A percentile compares a stretch with the other conserved stretches of the same genome.
Conservation (phyloP, 768 basidiomycete genomes). For the Gymnopilus junonius region DNA sequence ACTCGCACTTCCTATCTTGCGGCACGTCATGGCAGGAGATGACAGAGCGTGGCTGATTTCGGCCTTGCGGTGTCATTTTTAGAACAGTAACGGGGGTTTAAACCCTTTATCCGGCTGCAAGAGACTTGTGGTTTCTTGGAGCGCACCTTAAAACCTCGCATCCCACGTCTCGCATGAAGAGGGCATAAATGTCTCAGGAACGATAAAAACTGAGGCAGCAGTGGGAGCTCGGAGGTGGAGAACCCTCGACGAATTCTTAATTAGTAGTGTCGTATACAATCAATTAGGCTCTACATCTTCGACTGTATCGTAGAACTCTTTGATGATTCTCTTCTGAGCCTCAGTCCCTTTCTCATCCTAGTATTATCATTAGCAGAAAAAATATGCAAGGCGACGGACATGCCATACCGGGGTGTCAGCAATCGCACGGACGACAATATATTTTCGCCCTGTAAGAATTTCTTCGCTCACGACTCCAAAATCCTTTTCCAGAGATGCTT, state of each 20-base stretch:
- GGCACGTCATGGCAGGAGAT: neutral
- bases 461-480: slow-evolving; percentile 72
- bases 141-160: neutral
- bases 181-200: neutral
- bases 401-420: slow-evolving; percentile 52
- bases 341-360: slow-evolving; percentile 66
- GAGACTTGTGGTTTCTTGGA: neutral
- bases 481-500: slow-evolving; percentile 35
- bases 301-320: slow-evolving; percentile 86
- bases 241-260: neutral
- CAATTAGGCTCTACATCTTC: slow-evolving; percentile 68
- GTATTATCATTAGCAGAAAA: slow-evolving; percentile 2
- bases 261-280: neutral
- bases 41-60: neutral
- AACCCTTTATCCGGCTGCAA: neutral
- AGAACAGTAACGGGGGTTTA: neutral
- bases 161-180: neutral
- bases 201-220: neutral
- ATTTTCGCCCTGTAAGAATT: slow-evolving; percentile 78
- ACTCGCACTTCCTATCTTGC: neutral
- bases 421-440: slow-evolving; percentile 76
- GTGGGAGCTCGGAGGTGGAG: neutral
- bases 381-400: neutral
- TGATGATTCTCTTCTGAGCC: slow-evolving; percentile 79
- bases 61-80: neutral